Evolutionary conservation across 2,329 filamentous ascomycete genomes (phyloP).

Genomic region (Ophiostoma piceae): DNA sequence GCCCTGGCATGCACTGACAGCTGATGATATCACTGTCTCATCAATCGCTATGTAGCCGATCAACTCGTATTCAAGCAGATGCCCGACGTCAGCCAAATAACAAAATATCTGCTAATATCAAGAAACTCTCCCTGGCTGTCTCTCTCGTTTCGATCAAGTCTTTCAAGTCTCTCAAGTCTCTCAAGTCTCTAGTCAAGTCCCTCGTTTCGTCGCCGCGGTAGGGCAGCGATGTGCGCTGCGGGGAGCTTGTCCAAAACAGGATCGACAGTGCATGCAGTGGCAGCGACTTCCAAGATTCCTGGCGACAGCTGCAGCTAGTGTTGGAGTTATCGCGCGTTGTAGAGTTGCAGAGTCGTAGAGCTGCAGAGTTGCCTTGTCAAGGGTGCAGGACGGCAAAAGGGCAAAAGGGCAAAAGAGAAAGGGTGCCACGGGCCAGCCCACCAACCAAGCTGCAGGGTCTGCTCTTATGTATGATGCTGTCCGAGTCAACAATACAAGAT

Average conservation of each 20-base stretch:
- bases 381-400: neutral
- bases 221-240: neutral
- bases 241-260: constrained; percentile 15
- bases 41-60: neutral
- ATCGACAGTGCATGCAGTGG: constrained; percentile 23
- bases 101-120: neutral
- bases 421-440: neutral
- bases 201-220: neutral
- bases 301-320: constrained; percentile 1
- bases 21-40: neutral
- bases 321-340: neutral
- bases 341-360: too few relatives aligned
- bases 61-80: neutral
- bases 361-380: neutral
- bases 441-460: constrained; percentile 7
- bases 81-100: neutral
- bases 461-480: neutral
- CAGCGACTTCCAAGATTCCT: constrained; percentile 21
- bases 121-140: neutral
- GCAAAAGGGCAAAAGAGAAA: too few relatives aligned
- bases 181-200: neutral
- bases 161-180: too few relatives aligned
- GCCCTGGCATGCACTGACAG: neutral
- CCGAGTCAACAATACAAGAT: neutral
- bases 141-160: too few relatives aligned